Conservation (phyloP, 2,329 filamentous ascomycete genomes). For the Didymella pinodella region DNA sequence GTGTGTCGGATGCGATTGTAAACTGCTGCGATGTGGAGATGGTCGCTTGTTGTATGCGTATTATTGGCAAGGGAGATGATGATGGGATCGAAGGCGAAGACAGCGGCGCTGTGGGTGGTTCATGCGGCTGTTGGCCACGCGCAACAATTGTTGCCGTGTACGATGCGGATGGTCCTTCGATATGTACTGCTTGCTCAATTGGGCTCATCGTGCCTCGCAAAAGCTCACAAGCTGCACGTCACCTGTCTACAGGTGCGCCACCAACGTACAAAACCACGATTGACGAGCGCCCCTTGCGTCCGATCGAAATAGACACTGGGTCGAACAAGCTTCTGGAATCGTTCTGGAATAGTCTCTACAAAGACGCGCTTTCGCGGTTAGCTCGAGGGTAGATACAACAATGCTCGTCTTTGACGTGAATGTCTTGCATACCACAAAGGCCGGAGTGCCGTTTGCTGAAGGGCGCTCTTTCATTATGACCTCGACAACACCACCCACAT, state of each 20-base stretch:
- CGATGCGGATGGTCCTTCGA: constrained; percentile 17
- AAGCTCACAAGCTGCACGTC: constrained; percentile 10
- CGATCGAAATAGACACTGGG: constrained; percentile 9
- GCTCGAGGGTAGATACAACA: background rate
- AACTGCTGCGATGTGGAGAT: constrained; percentile 16
- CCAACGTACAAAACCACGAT: constrained; percentile 7
- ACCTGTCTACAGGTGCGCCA: constrained; percentile 14
- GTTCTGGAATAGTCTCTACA: constrained; percentile 1
- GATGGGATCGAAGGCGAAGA: background rate
- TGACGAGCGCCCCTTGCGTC: constrained; percentile 14
- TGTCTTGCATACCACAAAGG: background rate
- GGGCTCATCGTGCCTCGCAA: constrained; percentile 3
- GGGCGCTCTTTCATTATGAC: constrained; percentile 2
- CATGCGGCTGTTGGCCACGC: constrained; percentile 7
- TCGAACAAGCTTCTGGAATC: background rate
- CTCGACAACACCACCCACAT: background rate
- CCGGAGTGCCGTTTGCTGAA: background rate
- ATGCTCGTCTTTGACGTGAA: background rate
- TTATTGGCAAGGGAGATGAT: constrained; percentile 11
- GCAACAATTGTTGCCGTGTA: constrained; percentile 7
- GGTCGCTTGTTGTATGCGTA: constrained; percentile 21
- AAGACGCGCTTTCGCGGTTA: constrained; percentile 1
- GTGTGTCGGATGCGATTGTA: constrained; percentile 7
- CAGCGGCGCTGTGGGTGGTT: background rate
- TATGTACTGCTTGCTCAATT: constrained; percentile 11